phyloP scores from a whole-genome alignment of 2,329 filamentous ascomycete species.

The Setomelanomma holmii region DNA sequence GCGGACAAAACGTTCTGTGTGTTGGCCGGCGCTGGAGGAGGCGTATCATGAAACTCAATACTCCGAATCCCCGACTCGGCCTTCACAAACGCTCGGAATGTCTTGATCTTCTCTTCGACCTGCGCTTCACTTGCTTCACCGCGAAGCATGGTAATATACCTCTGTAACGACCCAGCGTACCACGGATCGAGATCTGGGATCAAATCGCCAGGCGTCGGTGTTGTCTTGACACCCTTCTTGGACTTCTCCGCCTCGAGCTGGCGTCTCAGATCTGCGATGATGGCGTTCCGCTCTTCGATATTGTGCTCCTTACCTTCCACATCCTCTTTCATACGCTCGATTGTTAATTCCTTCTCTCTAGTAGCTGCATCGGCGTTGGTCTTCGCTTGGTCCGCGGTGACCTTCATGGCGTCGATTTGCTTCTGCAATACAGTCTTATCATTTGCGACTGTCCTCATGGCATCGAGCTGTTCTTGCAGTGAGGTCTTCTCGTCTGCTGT shows the following conservation, averaged over 20 bases:
- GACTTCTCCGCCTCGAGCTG: constrained; percentile 37
- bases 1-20: too few species aligned
- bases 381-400: constrained; percentile 29
- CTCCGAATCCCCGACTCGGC: constrained; percentile 47
- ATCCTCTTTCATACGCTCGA: constrained; percentile 44
- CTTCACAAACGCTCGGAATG: constrained; percentile 59
- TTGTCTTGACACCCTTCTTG: constrained; percentile 29
- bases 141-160: constrained; percentile 63
- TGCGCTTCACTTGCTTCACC: constrained; percentile 55
- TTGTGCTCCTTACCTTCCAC: constrained; percentile 42
- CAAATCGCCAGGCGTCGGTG: constrained; percentile 39
- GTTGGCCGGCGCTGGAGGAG: constrained; percentile 18
- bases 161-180: constrained; percentile 62
- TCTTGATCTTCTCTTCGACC: constrained; percentile 61
- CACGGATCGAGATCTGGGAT: constrained; percentile 64
- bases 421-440: constrained; percentile 22
- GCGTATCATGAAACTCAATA: constrained; percentile 51
- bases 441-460: constrained; percentile 19
- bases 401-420: constrained; percentile 29
- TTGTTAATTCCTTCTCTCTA: constrained; percentile 37
- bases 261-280: constrained; percentile 27
- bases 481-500: constrained; percentile 22
- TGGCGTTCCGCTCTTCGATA: constrained; percentile 36
- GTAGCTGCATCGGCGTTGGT: constrained; percentile 25
- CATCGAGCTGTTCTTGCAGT: constrained; percentile 30